These are phyloP conservation scores for Talaromyces sp. DNA, from an alignment of 2,329 filamentous ascomycete species.

Conservation along the genomic window DNA sequence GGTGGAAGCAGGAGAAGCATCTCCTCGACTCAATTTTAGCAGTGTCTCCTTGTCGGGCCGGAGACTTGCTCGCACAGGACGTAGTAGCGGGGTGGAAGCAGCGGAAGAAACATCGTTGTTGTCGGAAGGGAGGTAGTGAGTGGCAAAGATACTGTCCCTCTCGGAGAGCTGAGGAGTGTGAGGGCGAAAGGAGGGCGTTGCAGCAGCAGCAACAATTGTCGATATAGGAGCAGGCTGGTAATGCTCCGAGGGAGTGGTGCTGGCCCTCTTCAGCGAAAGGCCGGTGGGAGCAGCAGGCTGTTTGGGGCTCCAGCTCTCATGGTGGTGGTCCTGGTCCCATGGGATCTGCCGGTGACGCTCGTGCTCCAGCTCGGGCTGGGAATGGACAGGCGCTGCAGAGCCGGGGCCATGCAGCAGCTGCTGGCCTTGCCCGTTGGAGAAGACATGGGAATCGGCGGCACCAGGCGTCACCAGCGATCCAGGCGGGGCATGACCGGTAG, in stretches of 20 bases:
- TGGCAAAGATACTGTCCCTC: constrained; percentile 61
- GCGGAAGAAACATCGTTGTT: constrained; percentile 32
- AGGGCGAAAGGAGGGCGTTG: constrained; percentile 16
- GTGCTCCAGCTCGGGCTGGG: constrained; percentile 18
- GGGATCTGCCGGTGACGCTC: constrained; percentile 12
- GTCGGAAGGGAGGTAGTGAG: constrained; percentile 53
- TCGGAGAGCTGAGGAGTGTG: constrained; percentile 54
- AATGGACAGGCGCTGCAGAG: constrained; percentile 20
- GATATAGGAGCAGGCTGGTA: constrained; percentile 9
- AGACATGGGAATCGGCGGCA: constrained; percentile 35
- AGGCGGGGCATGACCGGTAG: constrained; percentile 37
- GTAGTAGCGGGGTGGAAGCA: constrained; percentile 31
- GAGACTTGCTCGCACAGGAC: constrained; percentile 24
- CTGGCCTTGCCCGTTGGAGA: constrained; percentile 25
- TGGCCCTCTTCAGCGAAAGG: constrained; percentile 13
- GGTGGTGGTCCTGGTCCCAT: constrained; percentile 5
- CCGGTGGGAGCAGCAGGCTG: constrained; percentile 2
- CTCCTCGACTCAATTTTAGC: constrained; percentile 24
- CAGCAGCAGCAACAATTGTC: background rate
- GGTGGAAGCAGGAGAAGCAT: constrained; percentile 23
- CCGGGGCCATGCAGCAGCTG: constrained; percentile 28
- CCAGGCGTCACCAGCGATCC: constrained; percentile 44
- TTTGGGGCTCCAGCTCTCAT: background rate
- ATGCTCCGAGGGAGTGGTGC: constrained; percentile 8
- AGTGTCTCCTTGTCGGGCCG: constrained; percentile 17